These are phyloP conservation scores for Lotus japonicus DNA, from an alignment of 306 rosid species.

Conservation along the genomic window DNA sequence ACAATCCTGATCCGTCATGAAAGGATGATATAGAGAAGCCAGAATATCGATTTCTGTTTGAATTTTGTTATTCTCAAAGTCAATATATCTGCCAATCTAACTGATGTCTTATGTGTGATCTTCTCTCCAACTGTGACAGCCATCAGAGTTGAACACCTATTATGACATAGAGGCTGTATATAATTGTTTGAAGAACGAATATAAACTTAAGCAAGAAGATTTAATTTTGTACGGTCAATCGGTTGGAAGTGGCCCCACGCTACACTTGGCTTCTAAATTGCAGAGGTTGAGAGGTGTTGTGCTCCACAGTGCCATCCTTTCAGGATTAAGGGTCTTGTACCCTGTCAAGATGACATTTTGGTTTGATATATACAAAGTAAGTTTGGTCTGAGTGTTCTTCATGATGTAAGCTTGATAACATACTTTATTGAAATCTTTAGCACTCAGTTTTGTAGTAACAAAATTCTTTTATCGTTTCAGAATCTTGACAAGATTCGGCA, in stretches of 20 bases:
- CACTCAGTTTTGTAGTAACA: slow-evolving; percentile 22
- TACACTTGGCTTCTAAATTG: slow-evolving; percentile 77
- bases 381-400: slow-evolving; percentile 18
- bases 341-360: slow-evolving; percentile 93
- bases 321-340: slow-evolving; percentile 88
- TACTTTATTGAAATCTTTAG: neutral
- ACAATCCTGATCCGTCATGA: too few relatives aligned
- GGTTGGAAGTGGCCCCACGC: slow-evolving; percentile 96
- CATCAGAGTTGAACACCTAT: slow-evolving; percentile 92
- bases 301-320: slow-evolving; percentile 96
- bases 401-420: neutral
- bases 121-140: slow-evolving; percentile 43
- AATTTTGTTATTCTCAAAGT: neutral
- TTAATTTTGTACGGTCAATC: slow-evolving; percentile 93
- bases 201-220: slow-evolving; percentile 80
- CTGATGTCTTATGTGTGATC: slow-evolving; percentile 21
- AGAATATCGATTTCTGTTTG: neutral
- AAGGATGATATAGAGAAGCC: neutral
- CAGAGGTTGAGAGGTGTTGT: slow-evolving; percentile 84
- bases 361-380: slow-evolving; percentile 96
- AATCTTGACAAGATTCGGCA: slow-evolving; percentile 88
- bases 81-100: slow-evolving; percentile 1
- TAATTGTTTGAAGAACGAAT: slow-evolving; percentile 72
- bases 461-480: slow-evolving; percentile 45
- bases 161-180: slow-evolving; percentile 92